Evolutionary conservation across 2,329 filamentous ascomycete genomes (phyloP).

Genomic region (Ascochyta koolunga): DNA sequence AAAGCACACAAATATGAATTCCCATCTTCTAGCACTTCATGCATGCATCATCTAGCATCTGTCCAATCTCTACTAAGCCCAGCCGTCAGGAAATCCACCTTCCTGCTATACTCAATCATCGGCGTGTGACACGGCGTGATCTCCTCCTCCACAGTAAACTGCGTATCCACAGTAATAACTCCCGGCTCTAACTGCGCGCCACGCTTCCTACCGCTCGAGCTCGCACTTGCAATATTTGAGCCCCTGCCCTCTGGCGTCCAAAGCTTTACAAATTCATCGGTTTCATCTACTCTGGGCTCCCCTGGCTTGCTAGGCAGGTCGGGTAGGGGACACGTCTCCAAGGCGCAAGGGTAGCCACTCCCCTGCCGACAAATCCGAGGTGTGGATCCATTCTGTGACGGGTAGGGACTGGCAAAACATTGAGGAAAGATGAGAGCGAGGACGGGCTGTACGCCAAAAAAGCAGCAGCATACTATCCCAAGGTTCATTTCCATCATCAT

Average conservation of each 20-base stretch:
- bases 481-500: slow-evolving; percentile 37
- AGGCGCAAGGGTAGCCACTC: not conserved
- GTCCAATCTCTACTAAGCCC: not conserved
- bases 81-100: not conserved
- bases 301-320: not conserved
- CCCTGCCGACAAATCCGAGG: not conserved
- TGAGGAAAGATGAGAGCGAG: slow-evolving; percentile 36
- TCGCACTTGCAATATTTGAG: slow-evolving; percentile 1
- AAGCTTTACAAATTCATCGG: not conserved
- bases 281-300: not conserved
- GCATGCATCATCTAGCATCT: not conserved
- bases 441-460: slow-evolving; percentile 41
- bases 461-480: slow-evolving; percentile 41
- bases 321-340: not conserved
- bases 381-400: not conserved
- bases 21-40: not conserved
- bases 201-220: not conserved
- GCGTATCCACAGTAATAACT: slow-evolving; percentile 3
- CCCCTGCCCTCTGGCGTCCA: slow-evolving; percentile 6
- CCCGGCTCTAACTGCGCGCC: not conserved
- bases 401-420: slow-evolving; percentile 21
- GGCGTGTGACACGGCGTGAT: slow-evolving; percentile 4
- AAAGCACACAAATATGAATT: too few relatives aligned
- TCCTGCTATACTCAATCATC: not conserved
- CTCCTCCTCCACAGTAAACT: slow-evolving; percentile 3